phyloP scores from a whole-genome alignment of 78 protist genomes.

The slime mould (Dictyostelium discoideum) region DNA sequence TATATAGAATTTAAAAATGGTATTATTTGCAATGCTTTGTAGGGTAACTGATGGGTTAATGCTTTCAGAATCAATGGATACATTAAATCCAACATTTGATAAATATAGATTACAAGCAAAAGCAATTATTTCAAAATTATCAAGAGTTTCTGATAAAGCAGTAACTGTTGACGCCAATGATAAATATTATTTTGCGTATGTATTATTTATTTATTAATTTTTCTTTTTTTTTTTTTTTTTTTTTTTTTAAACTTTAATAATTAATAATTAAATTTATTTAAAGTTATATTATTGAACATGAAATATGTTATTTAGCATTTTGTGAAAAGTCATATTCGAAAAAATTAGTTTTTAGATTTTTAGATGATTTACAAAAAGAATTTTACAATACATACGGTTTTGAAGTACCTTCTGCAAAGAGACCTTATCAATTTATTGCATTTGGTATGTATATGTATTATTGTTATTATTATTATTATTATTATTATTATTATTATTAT shows the following conservation, averaged over 20 bases:
- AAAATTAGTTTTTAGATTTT: constrained; percentile 86
- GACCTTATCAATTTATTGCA: constrained; percentile 91
- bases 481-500: too few species aligned
- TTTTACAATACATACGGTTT: constrained; percentile 67
- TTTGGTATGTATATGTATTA: constrained; percentile 73
- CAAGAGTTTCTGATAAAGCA: constrained; percentile 73
- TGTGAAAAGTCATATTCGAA: constrained; percentile 89
- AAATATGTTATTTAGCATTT: constrained; percentile 85
- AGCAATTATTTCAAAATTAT: constrained; percentile 34
- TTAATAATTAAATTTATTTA: neutral
- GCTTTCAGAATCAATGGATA: constrained; percentile 83
- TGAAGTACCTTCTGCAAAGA: constrained; percentile 85
- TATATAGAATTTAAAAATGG: constrained; percentile 17
- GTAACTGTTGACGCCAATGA: constrained; percentile 48
- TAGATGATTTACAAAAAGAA: constrained; percentile 88
- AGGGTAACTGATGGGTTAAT: constrained; percentile 75
- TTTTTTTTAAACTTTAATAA: too few species aligned
- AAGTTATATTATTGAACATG: constrained; percentile 83
- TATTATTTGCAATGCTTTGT: constrained; percentile 77
- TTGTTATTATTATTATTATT: neutral
- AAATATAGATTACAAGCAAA: constrained; percentile 74
- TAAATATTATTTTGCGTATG: constrained; percentile 77
- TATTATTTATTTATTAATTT: neutral
- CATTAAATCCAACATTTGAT: constrained; percentile 46
- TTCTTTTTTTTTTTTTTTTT: neutral